These are phyloP conservation scores for Cryphonectria nitschkei DNA, from an alignment of 2,329 filamentous ascomycete species.

Conservation along the genomic window DNA sequence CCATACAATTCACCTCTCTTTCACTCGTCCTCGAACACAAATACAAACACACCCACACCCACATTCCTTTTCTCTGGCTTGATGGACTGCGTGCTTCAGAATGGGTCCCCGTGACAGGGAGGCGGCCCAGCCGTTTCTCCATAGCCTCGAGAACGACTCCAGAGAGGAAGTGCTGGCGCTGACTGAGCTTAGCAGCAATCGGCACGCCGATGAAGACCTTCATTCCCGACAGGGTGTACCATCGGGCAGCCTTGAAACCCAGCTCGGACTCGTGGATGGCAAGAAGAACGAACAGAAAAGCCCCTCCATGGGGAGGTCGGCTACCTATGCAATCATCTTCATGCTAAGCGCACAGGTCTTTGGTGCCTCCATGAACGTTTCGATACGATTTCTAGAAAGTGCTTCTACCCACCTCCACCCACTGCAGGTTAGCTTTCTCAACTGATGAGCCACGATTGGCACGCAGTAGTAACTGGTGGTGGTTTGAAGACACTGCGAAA, in stretches of 20 bases:
- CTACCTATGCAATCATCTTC: conserved; percentile 13
- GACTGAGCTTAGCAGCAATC: not conserved
- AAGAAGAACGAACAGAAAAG: not conserved
- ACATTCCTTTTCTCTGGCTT: not conserved
- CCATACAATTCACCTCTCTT: not conserved
- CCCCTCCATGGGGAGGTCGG: not conserved
- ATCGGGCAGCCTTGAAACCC: no score
- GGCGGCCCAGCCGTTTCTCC: conserved; percentile 15
- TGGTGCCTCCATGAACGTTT: conserved; percentile 20
- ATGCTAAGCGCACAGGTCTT: conserved; percentile 20
- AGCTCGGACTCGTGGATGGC: not conserved
- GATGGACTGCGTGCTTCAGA: not conserved
- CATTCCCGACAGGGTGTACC: not conserved
- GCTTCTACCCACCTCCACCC: conserved; percentile 12
- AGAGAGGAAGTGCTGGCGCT: conserved; percentile 14
- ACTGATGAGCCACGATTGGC: not conserved
- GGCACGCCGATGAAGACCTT: not conserved
- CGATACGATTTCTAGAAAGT: conserved; percentile 14
- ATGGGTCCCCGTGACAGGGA: not conserved
- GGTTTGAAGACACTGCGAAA: not conserved
- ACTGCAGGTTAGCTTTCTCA: conserved; percentile 11
- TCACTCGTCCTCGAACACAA: not conserved
- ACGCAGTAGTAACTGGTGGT: not conserved
- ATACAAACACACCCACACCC: not conserved
- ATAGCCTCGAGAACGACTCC: not conserved